A percentile compares a stretch with the other conserved stretches of the same genome.
Evolutionary conservation across 2,329 filamentous ascomycete genomes (phyloP).

Genomic region (Cadophora gregata): DNA sequence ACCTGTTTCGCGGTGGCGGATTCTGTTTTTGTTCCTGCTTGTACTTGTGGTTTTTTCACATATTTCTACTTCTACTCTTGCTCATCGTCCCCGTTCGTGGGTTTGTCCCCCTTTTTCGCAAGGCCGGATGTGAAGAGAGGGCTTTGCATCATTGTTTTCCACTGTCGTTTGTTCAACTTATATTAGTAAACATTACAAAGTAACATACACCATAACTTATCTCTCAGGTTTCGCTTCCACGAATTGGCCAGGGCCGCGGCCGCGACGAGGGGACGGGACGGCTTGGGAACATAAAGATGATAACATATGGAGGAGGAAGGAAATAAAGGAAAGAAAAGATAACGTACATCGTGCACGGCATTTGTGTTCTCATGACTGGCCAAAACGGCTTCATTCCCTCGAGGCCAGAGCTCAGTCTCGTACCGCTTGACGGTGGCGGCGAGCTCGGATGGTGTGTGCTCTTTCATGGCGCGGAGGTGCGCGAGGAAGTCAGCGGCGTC

Average conservation of each 20-base stretch:
- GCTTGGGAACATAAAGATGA: no score
- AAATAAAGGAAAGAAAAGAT: not conserved
- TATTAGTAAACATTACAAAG: no score
- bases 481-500: constrained; percentile 44
- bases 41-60: no score
- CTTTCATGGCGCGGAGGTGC: constrained; percentile 35
- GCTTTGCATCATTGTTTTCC: constrained; percentile 42
- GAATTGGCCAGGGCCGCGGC: no score
- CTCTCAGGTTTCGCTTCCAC: no score
- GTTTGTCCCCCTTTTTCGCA: constrained; percentile 19
- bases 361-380: constrained; percentile 51
- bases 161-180: constrained; percentile 25
- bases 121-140: constrained; percentile 38
- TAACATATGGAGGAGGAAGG: no score
- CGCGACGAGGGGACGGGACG: no score
- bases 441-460: constrained; percentile 36
- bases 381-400: constrained; percentile 52
- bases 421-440: constrained; percentile 48
- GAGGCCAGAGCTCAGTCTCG: constrained; percentile 52
- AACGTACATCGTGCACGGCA: constrained; percentile 50
- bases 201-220: no score
- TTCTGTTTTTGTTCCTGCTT: not conserved
- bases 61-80: no score
- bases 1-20: not conserved
- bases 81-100: not conserved